Percentiles rank a stretch among this genome's conserved stretches.
phyloP scores from a whole-genome alignment of 257 asterid genomes.

The Misopates orontium region DNA sequence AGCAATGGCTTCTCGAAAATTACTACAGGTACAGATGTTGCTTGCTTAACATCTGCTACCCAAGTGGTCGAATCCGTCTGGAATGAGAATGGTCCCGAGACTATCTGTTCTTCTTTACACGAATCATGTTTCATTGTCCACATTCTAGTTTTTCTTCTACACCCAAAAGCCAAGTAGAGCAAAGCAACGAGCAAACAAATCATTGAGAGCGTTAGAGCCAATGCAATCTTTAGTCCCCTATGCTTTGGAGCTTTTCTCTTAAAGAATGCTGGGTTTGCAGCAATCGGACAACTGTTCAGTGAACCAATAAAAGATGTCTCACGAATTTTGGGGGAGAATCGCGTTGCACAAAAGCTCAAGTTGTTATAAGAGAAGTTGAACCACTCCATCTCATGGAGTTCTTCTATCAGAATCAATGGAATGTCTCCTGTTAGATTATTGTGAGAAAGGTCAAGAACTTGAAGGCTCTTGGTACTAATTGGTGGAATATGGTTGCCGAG shows the following conservation, averaged over 20 bases:
- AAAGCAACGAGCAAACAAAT: conserved; percentile 66
- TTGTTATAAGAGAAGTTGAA: conserved; percentile 90
- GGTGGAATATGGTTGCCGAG: conserved; percentile 64
- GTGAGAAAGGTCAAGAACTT: conserved; percentile 68
- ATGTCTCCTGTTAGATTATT: conserved; percentile 90
- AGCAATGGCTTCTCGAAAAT: conserved; percentile 84
- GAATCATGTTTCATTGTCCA: conserved; percentile 67
- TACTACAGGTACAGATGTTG: conserved; percentile 65
- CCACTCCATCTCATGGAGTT: conserved; percentile 59
- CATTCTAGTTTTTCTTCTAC: conserved; percentile 61
- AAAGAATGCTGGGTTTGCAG: conserved; percentile 78
- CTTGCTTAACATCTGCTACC: conserved; percentile 87
- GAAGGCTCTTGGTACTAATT: conserved; percentile 41
- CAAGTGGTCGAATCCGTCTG: conserved; percentile 81
- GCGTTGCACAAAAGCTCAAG: conserved; percentile 64
- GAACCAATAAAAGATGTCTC: conserved; percentile 64
- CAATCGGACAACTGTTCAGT: conserved; percentile 77
- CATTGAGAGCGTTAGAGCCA: conserved; percentile 71
- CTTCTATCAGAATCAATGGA: conserved; percentile 52
- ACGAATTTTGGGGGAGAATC: conserved; percentile 42
- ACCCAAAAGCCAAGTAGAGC: conserved; percentile 77
- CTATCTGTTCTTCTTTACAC: conserved; percentile 55
- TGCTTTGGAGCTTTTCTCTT: conserved; percentile 44
- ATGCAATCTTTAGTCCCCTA: conserved; percentile 66
- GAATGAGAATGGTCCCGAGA: conserved; percentile 83